Conservation (phyloP, 1,284 basidiomycete genomes). For the Entoloma clypeatum region DNA sequence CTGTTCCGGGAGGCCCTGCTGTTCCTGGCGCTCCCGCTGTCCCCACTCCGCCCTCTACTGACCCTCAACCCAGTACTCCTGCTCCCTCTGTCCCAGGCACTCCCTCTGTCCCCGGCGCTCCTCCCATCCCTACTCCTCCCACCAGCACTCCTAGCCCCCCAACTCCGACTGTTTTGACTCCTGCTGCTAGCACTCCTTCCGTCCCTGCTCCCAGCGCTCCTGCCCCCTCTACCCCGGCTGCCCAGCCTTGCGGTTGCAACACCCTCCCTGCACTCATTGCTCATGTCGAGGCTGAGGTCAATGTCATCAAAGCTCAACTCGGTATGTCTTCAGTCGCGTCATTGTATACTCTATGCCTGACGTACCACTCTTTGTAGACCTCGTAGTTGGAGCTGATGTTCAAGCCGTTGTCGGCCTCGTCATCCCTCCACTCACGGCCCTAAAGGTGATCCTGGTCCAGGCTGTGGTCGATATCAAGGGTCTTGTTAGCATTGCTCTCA, state of each 20-base stretch:
- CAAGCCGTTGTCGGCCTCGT: too few species aligned
- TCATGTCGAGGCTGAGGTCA: conserved; percentile 8
- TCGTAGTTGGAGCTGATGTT: conserved; percentile 14
- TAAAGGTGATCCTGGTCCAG: conserved; percentile 4
- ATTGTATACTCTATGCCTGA: not conserved
- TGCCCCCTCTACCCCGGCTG: not conserved
- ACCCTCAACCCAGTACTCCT: not conserved
- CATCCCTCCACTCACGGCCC: conserved; percentile 7
- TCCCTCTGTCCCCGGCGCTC: not conserved
- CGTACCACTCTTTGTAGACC: conserved; percentile 22
- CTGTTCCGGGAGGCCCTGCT: too few species aligned
- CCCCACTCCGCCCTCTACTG: not conserved
- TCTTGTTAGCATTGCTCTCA: conserved; percentile 7
- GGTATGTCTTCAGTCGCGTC: conserved; percentile 1
- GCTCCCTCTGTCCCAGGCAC: not conserved
- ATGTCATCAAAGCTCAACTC: conserved; percentile 1
- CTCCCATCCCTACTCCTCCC: not conserved
- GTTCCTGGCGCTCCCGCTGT: not conserved
- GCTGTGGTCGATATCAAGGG: conserved; percentile 7
- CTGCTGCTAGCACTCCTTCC: not conserved
- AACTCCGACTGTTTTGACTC: not conserved
- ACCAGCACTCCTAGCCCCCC: not conserved
- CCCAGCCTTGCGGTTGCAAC: not conserved
- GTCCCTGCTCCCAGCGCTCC: not conserved
- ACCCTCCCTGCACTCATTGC: conserved; percentile 2